A percentile compares a stretch with the other conserved stretches of the same genome.
Evolutionary conservation across 495 filamentous ascomycete genomes (phyloP).

Genomic region (Lindgomyces ingoldianus): DNA sequence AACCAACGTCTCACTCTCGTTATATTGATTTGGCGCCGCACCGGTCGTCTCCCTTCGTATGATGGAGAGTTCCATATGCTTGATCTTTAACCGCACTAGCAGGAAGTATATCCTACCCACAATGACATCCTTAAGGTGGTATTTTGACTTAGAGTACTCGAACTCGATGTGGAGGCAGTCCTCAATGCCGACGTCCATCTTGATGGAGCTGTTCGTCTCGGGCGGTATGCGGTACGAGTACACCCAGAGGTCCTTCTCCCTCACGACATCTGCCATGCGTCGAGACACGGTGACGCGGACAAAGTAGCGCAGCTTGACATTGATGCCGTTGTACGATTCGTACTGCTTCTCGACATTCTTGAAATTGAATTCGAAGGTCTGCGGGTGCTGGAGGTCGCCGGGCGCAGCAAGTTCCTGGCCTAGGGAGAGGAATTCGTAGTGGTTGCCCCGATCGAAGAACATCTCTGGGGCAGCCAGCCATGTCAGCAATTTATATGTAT

Average conservation of each 20-base stretch:
- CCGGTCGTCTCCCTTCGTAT: conserved; percentile 96
- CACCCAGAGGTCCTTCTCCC: conserved; percentile 99
- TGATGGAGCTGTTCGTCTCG: conserved; percentile 96
- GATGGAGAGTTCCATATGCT: conserved; percentile 99
- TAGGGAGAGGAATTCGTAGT: conserved; percentile 97
- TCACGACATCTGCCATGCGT: conserved; percentile 95
- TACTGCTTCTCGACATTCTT: conserved; percentile 99
- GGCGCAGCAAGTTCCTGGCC: conserved; percentile 95
- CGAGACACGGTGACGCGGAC: conserved; percentile 94
- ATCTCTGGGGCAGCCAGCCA: conserved; percentile 63
- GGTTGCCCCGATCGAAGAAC: conserved; percentile 99
- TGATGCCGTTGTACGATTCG: conserved; percentile 99
- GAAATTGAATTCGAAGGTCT: conserved; percentile 99
- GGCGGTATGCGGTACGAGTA: conserved; percentile 98
- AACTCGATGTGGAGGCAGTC: conserved; percentile 99
- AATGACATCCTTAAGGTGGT: conserved; percentile 99
- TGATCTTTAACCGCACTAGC: conserved; percentile 96
- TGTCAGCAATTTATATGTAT: conserved; percentile 64
- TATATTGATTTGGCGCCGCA: conserved; percentile 99
- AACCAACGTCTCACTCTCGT: conserved; percentile 97
- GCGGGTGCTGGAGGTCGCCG: conserved; percentile 95
- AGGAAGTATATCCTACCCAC: conserved; percentile 99
- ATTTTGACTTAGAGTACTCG: conserved; percentile 98
- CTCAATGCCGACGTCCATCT: conserved; percentile 99
- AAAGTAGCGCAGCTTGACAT: conserved; percentile 98